phyloP scores from a whole-genome alignment of 129 eudicot genomes.

The Artemisia annua region DNA sequence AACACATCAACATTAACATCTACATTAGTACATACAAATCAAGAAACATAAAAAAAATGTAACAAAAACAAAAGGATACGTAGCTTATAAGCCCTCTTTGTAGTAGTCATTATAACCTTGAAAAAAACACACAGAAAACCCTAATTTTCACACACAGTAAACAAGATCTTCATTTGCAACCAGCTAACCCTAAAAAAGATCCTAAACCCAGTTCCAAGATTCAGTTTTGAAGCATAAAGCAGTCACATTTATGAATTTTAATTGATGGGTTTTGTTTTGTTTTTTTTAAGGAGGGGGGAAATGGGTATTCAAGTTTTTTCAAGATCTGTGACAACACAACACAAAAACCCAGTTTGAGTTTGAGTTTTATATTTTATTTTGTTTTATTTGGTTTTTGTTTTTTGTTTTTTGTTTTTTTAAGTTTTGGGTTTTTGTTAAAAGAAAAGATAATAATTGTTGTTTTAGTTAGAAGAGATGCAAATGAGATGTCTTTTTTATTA shows the following conservation, averaged over 20 bases:
- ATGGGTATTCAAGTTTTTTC: slow-evolving; percentile 28
- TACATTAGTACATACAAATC: too few relatives aligned
- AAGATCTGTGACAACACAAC: slow-evolving; percentile 28
- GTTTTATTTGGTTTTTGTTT: not conserved
- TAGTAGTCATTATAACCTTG: slow-evolving; percentile 46
- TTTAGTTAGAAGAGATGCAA: not conserved
- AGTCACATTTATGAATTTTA: too few relatives aligned
- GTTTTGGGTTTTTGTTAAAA: not conserved
- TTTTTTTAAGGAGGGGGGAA: not conserved
- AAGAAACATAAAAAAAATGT: not conserved
- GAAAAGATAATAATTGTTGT: too few relatives aligned
- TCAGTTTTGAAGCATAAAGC: too few relatives aligned
- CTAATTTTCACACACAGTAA: slow-evolving; percentile 24
- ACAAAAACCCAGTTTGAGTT: not conserved
- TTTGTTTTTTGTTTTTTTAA: not conserved
- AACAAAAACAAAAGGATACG: slow-evolving; percentile 69
- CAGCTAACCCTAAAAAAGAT: slow-evolving; percentile 21
- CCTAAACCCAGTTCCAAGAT: slow-evolving; percentile 27
- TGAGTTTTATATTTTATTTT: too few relatives aligned
- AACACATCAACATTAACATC: not conserved
- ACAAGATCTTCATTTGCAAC: too few relatives aligned
- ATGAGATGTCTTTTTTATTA: slow-evolving; percentile 36
- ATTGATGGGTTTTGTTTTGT: too few relatives aligned
- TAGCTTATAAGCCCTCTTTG: slow-evolving; percentile 97
- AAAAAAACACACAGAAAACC: slow-evolving; percentile 31